A percentile compares a stretch with the other conserved stretches of the same genome.
Evolutionary conservation across 164 flowering plant species (phyloP).

Genomic region (Magnolia officinalis): DNA sequence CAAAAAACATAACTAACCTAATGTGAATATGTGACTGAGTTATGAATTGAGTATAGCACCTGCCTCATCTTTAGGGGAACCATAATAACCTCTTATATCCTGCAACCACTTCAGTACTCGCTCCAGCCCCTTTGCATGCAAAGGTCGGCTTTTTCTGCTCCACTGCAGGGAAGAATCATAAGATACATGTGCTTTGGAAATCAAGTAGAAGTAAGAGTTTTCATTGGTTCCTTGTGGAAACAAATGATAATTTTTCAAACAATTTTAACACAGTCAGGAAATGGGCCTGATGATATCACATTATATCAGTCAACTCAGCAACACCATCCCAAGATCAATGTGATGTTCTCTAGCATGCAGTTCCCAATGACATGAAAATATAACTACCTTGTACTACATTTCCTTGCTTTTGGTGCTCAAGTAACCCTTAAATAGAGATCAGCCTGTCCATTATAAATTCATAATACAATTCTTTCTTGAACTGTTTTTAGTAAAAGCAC

Average conservation of each 20-base stretch:
- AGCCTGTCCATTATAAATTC: neutral
- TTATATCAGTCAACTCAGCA: neutral
- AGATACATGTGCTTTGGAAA: neutral
- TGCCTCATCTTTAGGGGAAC: conserved; percentile 45
- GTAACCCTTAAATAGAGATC: neutral
- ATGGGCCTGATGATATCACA: neutral
- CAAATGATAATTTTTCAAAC: neutral
- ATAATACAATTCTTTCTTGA: too few species aligned
- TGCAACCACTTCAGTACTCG: conserved; percentile 68
- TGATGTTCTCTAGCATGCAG: neutral
- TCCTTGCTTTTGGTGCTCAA: neutral
- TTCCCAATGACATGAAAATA: neutral
- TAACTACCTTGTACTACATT: neutral
- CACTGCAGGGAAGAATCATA: conserved; percentile 43
- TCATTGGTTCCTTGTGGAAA: neutral
- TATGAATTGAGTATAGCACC: conserved; percentile 31
- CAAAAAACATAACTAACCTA: conserved; percentile 4
- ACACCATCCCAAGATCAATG: neutral
- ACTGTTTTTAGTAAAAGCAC: too few species aligned
- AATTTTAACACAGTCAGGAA: neutral
- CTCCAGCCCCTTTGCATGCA: conserved; percentile 71
- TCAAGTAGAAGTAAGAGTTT: neutral
- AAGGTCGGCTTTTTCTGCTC: conserved; percentile 72
- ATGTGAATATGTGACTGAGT: neutral
- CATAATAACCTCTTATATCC: conserved; percentile 37